These are phyloP conservation scores for Arabidopsis hybrid DNA, from an alignment of 441 rosid genomes.

Conservation along the genomic window DNA sequence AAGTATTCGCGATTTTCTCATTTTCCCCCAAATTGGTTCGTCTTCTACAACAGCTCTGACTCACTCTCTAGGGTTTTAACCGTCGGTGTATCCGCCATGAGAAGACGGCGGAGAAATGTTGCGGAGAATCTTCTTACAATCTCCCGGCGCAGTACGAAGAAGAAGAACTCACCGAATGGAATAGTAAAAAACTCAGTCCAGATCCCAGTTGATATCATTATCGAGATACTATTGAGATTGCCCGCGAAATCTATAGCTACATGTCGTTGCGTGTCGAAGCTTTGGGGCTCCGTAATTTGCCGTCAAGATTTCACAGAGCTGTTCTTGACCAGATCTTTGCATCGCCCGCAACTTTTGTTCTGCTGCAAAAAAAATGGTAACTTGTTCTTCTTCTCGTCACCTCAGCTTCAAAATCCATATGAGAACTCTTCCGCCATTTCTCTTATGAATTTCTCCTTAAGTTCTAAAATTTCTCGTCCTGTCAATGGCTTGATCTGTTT, in stretches of 20 bases:
- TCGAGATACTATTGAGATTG: neutral
- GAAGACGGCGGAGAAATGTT: neutral
- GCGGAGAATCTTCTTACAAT: neutral
- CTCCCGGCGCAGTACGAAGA: neutral
- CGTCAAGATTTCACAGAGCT: neutral
- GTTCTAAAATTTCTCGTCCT: neutral
- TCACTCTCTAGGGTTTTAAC: neutral
- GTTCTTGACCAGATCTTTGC: neutral
- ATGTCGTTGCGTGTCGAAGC: conserved; percentile 3
- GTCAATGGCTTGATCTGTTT: neutral
- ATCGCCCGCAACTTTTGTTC: neutral
- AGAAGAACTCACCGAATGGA: neutral
- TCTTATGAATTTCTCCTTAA: neutral
- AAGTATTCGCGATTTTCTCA: neutral
- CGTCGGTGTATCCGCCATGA: neutral
- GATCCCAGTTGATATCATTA: neutral
- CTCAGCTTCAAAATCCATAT: neutral
- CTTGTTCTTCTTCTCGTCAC: neutral
- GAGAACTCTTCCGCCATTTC: neutral
- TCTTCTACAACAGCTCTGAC: too few species aligned
- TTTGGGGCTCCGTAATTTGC: neutral
- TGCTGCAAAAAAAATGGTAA: neutral
- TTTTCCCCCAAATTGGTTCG: neutral
- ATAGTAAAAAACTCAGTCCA: neutral
- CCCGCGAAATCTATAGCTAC: neutral